phyloP scores from a whole-genome alignment of 1,284 basidiomycete species.

The Anthracocystis setariae region DNA sequence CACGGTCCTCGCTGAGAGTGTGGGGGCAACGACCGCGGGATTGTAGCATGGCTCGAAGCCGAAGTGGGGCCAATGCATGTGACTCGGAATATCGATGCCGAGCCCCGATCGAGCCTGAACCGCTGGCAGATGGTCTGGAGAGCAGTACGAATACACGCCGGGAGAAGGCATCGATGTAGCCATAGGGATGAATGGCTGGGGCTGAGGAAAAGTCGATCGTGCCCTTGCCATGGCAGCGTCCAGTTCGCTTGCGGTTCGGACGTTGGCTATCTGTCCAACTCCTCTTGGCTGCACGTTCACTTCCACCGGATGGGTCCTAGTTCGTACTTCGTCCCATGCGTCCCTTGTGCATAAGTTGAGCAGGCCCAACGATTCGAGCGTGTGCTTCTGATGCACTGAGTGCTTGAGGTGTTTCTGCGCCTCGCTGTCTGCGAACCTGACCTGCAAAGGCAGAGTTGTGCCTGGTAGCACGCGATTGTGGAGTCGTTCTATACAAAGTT shows the following conservation, averaged over 20 bases:
- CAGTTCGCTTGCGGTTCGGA: constrained; percentile 18
- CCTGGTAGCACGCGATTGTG: constrained; percentile 50
- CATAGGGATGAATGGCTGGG: constrained; percentile 6
- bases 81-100: constrained; percentile 11
- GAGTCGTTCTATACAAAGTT: constrained; percentile 55
- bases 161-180: constrained; percentile 4
- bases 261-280: constrained; percentile 2
- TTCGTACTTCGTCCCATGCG: not conserved
- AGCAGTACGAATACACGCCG: not conserved
- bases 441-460: constrained; percentile 50
- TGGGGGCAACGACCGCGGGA: too few species aligned
- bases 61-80: constrained; percentile 7
- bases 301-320: not conserved
- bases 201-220: not conserved
- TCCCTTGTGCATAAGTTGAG: not conserved
- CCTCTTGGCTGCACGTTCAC: not conserved
- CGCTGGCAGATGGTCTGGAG: not conserved
- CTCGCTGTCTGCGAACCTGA: constrained; percentile 62
- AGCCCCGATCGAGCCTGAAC: constrained; percentile 4
- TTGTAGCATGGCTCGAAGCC: too few species aligned
- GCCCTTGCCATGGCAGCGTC: constrained; percentile 9
- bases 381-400: constrained; percentile 40
- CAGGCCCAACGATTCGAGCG: constrained; percentile 37
- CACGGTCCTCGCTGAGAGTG: not conserved
- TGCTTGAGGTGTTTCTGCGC: constrained; percentile 57